These are phyloP conservation scores for Canna indica DNA, from an alignment of 176 grass and related monocot genomes.

Conservation along the genomic window DNA sequence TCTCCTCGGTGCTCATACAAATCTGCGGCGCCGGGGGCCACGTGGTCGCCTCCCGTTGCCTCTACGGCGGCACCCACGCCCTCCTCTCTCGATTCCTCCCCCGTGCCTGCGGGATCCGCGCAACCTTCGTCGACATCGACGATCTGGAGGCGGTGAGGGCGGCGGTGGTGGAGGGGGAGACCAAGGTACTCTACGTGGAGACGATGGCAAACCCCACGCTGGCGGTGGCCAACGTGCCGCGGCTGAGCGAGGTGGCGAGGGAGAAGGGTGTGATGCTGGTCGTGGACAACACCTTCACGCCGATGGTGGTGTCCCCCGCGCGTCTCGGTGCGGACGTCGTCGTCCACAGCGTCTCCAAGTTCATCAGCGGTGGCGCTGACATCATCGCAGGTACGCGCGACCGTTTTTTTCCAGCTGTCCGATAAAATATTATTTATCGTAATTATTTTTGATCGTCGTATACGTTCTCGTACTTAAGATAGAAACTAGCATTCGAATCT, in stretches of 20 bases:
- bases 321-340: slow-evolving; percentile 80
- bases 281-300: slow-evolving; percentile 94
- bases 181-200: slow-evolving; percentile 78
- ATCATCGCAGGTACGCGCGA: slow-evolving; percentile 67
- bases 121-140: slow-evolving; percentile 72
- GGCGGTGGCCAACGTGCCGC: slow-evolving; percentile 68
- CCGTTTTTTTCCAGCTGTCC: neutral
- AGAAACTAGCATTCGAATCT: too few relatives aligned
- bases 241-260: slow-evolving; percentile 57
- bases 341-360: slow-evolving; percentile 94
- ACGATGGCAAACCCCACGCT: slow-evolving; percentile 86
- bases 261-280: slow-evolving; percentile 75
- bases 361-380: slow-evolving; percentile 94
- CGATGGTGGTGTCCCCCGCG: slow-evolving; percentile 68
- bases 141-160: slow-evolving; percentile 62
- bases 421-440: too few relatives aligned
- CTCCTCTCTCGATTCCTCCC: slow-evolving; percentile 69
- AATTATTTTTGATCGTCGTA: neutral
- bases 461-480: too few relatives aligned
- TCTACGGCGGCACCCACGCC: slow-evolving; percentile 96
- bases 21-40: slow-evolving; percentile 68
- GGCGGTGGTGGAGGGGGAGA: slow-evolving; percentile 42
- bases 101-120: slow-evolving; percentile 38
- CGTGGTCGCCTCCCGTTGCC: slow-evolving; percentile 79
- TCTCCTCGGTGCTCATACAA: slow-evolving; percentile 75